Base-by-base conservation (phyloP, 768 basidiomycete species). In the Collybia sordida region DNA sequence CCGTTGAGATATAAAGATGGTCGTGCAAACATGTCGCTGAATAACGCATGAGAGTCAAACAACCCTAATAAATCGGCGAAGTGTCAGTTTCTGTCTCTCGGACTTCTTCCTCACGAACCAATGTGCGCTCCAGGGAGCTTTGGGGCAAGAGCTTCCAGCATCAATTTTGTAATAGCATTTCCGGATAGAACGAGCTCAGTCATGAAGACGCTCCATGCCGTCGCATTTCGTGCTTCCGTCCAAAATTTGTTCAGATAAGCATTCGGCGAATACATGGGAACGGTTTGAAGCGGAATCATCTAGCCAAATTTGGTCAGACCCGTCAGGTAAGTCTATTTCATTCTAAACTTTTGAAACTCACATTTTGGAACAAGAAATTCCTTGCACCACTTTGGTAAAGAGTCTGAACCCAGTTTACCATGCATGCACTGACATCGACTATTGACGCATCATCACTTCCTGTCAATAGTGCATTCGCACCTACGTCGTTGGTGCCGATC, bases 301-400 rank as follows among this genome's bases (percentile, higher is more conserved):
- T 83, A 53, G 24, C n/a, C 31, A 43, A 24, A 25, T n/a, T n/a
- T n/a, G n/a, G 6, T 11, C 6, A 12, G n/a, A 41, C 6, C 19
- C 17, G 36, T 21, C 28, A n/a, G 28, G 3, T 6, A 11, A 27
- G 12, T 15, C 12, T 4, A 27, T 12, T 12, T 36, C 21, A 15
- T 6, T 23, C 8, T 18, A n/a, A 35, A 37, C 7, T 19, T n/a
- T 18, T 1, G 36, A 8, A 43, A 59, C 80, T 64, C 52, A 84
- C 85, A 55, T 85, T 86, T 54, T 85, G 82, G 69, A 87, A 82
- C 43, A 87, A 62, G 59, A 87, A 85, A 57, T 87, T 84, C 39
- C 84, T 71, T 3, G 82, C 85, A 4, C 86, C 85, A 42, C 64
- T 73, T 9, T 74, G 59, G 57, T 86, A 84, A 34, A 87, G 58